Conservation (phyloP, 2,329 filamentous ascomycete species). For the Verticillium nubilum region DNA sequence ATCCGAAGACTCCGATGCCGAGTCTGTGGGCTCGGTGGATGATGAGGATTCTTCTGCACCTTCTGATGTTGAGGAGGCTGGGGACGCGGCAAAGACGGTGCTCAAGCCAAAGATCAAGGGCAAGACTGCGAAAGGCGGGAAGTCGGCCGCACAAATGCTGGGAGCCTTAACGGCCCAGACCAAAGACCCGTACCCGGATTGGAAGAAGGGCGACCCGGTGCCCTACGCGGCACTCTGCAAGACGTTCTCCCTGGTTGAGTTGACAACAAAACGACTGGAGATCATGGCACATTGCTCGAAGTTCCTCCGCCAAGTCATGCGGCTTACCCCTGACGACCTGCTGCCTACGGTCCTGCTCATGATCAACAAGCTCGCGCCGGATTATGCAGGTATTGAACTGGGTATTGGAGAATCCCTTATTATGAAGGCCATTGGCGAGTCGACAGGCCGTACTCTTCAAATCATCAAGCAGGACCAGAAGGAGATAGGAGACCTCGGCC, state of each 20-base stretch:
- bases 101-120: conserved; percentile 82
- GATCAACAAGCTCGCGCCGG: conserved; percentile 96
- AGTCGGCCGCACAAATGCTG: background rate
- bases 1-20: conserved; percentile 17
- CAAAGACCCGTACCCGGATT: conserved; percentile 90
- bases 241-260: conserved; percentile 90
- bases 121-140: conserved; percentile 53
- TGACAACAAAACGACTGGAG: conserved; percentile 85
- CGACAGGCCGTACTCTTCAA: conserved; percentile 78
- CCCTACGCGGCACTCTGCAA: conserved; percentile 92
- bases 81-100: conserved; percentile 63
- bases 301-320: conserved; percentile 90
- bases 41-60: conserved; percentile 37
- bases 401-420: conserved; percentile 98
- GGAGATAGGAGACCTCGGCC: conserved; percentile 89
- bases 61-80: conserved; percentile 45
- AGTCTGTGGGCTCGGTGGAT: conserved; percentile 14
- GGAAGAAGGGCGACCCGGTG: conserved; percentile 82
- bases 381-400: conserved; percentile 93
- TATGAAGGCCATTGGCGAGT: conserved; percentile 97
- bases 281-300: conserved; percentile 86
- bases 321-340: conserved; percentile 82
- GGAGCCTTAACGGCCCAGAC: conserved; percentile 34
- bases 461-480: conserved; percentile 95
- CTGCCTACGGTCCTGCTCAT: conserved; percentile 87